Evolutionary conservation across 345 rosid species (phyloP), one percentile per base, ranked within the genome.

Genomic region (Populus ilicifolia): DNA sequence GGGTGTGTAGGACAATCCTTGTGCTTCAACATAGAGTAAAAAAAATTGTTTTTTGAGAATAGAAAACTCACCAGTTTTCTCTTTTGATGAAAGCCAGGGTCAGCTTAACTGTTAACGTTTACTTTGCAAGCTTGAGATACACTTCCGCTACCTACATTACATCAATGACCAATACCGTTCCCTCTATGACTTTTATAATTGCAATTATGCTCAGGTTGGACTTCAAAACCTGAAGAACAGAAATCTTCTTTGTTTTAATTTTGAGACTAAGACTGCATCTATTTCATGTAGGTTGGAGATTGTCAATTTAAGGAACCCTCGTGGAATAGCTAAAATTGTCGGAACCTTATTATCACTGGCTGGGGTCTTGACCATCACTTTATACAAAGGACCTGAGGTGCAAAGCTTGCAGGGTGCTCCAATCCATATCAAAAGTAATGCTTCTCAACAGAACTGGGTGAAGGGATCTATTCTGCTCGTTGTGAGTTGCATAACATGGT

Each of bases 111-210:
- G 8, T 70, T 2, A 79, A 84, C 79, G 61, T 81, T 81, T 80
- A 79, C 79, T 84, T 75, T 65, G 77, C 80, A 29, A 81, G 83
- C 72, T 66, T 84, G 79, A 84, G 65, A 38, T 81, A 74, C 75
- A 81, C 84, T 48, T 73, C 82, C 44, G 77, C 84, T 10, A 67
- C 84, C 46, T 81, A 79, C n/a, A 30, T 84, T 33, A 67, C 84
- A 38, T 77, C 87, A 12, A 43, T 81, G 77, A 14, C 62, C 69
- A 84, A 81, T 35, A 74, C 82, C 20, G 70, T 79, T 64, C 76
- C 80, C 2, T 36, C 72, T 54, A 44, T 79, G 44, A 81, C 81
- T 43, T 81, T 84, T 18, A 14, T 76, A 67, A 14, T 76, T 30
- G 84, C 87, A 16, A 50, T 79, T 67, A 21, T 79, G 66, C 71